Base-by-base conservation (phyloP, 441 rosid species). In the Aleurites moluccanus region DNA sequence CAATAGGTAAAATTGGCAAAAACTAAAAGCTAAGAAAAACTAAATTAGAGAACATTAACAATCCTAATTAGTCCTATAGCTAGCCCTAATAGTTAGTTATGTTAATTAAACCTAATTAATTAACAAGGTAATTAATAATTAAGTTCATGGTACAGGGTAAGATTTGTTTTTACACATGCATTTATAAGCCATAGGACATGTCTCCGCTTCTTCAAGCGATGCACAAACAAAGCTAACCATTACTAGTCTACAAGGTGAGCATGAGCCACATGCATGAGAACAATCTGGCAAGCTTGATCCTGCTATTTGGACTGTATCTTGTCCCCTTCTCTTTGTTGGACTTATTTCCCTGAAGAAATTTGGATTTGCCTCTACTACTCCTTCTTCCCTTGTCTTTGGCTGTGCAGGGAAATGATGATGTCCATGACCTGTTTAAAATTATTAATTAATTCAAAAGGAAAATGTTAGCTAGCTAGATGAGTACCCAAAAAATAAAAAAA, bases 211-310 rank as follows among this genome's bases (percentile, higher is more conserved):
- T 76, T 85, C 87, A 4, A 89, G 77, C 18, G 97, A 75, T 49
- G 97, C 84, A 72, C 98, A 92, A n/a, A 88, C 91, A 73, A 87
- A 91, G 90, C 97, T 92, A 53, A 94, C 92, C 90, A 92, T 89
- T 55, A 91, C 97, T 61, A 94, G 89, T 70, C 89, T 84, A 64
- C 97, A 94, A 6, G 98, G 97, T 14, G 85, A 84, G 81, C 98
- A 94, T 15, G 97, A 92, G 13, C 98, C 98, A 70, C 98, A 92
- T 18, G 93, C 98, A 75, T 91, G 95, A 0, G 97, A 89, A 75
- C 96, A 94, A 79, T 92, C 98, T 0, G 98, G 97, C 72, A 92
- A 81, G 73, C 94, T 90, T 35, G 97, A 92, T 20, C 98, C 97
- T 27, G 94, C 96, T 25, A 89, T 84, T 61, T 88, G 85, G 13